Evolutionary conservation across 2,329 filamentous ascomycete species (phyloP).

Genomic region (Paecilomyces variotii): DNA sequence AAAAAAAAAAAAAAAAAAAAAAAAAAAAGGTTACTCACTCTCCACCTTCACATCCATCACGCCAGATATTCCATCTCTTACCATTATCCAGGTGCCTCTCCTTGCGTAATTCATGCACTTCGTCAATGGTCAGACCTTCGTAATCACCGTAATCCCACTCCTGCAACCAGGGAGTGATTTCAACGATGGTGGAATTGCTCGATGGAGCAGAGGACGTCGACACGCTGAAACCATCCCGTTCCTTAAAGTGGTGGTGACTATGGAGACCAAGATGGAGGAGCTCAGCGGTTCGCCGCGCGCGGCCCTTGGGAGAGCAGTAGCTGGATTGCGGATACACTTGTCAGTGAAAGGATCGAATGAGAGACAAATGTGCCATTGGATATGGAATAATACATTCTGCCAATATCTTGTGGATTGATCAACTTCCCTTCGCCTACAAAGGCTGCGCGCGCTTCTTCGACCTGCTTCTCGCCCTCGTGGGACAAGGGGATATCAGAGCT

Average conservation of each 20-base stretch:
- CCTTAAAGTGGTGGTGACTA: constrained; percentile 5
- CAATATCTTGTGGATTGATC: constrained; percentile 6
- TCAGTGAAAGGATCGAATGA: not conserved
- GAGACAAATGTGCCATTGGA: not conserved
- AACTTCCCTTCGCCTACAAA: constrained; percentile 3
- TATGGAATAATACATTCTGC: constrained; percentile 4
- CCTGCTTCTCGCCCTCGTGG: constrained; percentile 2
- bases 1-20: not conserved
- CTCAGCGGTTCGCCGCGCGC: constrained; percentile 8
- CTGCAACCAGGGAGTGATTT: constrained; percentile 54
- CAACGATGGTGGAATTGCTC: constrained; percentile 1
- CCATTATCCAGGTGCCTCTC: constrained; percentile 1
- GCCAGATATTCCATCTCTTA: constrained; percentile 11
- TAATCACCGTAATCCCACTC: constrained; percentile 80
- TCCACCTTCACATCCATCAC: constrained; percentile 10
- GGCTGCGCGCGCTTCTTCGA: not conserved
- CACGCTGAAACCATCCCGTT: not conserved
- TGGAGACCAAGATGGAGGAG: constrained; percentile 7
- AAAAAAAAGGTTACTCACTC: constrained; percentile 6
- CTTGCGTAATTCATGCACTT: constrained; percentile 46
- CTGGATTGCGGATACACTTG: not conserved
- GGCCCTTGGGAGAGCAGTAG: constrained; percentile 6
- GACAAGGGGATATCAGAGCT: constrained; percentile 6
- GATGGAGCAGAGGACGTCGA: not conserved
- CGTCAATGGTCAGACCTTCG: constrained; percentile 61